Base-by-base conservation (phyloP, 495 filamentous ascomycete species). In the Penicillium coprophilum region DNA sequence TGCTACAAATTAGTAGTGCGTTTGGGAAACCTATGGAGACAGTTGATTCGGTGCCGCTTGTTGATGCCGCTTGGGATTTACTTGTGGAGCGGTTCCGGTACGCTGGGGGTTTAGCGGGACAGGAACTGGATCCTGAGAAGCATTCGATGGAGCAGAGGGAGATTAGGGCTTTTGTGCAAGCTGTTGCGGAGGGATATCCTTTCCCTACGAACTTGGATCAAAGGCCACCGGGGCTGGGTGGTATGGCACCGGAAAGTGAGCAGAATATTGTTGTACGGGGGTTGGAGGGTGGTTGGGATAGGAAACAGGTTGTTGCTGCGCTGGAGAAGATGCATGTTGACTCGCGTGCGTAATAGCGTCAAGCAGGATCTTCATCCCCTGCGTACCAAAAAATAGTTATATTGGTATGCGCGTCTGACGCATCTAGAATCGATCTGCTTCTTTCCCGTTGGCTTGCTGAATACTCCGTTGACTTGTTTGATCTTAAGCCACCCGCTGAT, bases 1-100 rank as follows among this genome's bases (percentile, higher is more conserved):
- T 84, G 32, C 40, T 83, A 56, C 82, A 84, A 64, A 70, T 84
- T 30, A 80, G 77, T 46, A 74, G 71, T 56, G 80, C 80, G 8
- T 73, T 85, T 65, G 82, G 80, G n/a, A 82, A 82, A 55, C 69
- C 79, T 11, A 85, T 85, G 81, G 82, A 85, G 63, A 72, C 40
- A 3, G 66, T 85, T 3, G 79, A 84, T 61, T 69, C 68, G 4
- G 31, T 74, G 41, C 70, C 72, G 15, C 54, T 83, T 30, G 62
- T 83, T 13, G 68, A 72, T 28, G 32, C 20, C 11, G 71, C 64
- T 17, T 84, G 77, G 76, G 73, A 72, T 11, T 39, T 52, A 15
- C 36, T 83, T 50, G 43, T 45, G 12, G 46, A 55, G 24, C 63
- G 65, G 59, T 78, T 67, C 58, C 27, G 55, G 34, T 46, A 21